These are phyloP conservation scores for Pelargonium cotyledonis DNA, from an alignment of 441 rosid genomes.

Conservation along the genomic window DNA sequence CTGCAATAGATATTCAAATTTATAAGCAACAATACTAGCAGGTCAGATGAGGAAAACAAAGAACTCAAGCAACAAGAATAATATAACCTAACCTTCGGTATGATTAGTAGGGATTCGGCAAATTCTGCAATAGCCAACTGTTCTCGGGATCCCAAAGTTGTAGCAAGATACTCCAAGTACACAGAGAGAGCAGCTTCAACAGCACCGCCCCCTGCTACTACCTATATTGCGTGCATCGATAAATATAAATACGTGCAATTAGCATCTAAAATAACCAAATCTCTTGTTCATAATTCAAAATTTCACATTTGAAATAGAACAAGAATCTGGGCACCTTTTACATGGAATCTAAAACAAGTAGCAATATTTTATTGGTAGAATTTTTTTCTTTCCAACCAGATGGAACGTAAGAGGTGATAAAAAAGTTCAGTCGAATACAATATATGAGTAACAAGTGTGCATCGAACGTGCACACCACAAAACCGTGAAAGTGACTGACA, in stretches of 20 bases:
- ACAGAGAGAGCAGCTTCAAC: conserved; percentile 94
- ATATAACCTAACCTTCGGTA: conserved; percentile 61
- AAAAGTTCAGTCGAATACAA: too few relatives aligned
- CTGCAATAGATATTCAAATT: conserved; percentile 29
- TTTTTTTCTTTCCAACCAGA: too few relatives aligned
- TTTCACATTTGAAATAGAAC: background rate
- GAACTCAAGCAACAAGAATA: background rate
- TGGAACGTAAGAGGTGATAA: too few relatives aligned
- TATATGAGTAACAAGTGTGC: too few relatives aligned
- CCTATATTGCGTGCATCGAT: conserved; percentile 37
- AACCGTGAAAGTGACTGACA: too few relatives aligned
- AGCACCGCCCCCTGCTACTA: conserved; percentile 99
- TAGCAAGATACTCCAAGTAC: conserved; percentile 89
- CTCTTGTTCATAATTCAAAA: background rate
- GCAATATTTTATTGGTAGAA: too few relatives aligned
- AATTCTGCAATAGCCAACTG: conserved; percentile 97
- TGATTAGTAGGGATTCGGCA: conserved; percentile 82
- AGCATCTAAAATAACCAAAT: background rate
- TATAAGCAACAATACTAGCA: conserved; percentile 1
- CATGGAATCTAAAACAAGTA: too few relatives aligned
- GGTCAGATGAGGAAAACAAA: background rate
- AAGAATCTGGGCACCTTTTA: background rate
- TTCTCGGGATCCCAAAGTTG: conserved; percentile 89
- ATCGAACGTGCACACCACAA: too few relatives aligned
- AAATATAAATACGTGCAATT: background rate